Percentiles rank a stretch among this genome's conserved stretches.
phyloP scores from a whole-genome alignment of 2,329 filamentous ascomycete species.

The Coniella vitis region DNA sequence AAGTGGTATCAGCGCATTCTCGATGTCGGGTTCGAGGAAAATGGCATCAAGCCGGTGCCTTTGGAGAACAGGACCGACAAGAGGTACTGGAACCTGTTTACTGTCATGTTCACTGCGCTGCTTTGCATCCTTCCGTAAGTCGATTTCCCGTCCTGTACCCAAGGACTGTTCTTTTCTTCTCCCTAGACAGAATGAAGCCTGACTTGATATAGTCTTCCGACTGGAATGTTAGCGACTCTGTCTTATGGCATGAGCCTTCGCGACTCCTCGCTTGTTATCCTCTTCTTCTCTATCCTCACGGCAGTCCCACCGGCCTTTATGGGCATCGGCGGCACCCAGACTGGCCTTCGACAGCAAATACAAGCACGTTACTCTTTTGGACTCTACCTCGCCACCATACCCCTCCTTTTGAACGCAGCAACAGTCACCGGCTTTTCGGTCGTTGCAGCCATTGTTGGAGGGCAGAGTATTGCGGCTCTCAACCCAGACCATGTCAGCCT shows the following conservation, averaged over 20 bases:
- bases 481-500: constrained; percentile 39
- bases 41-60: constrained; percentile 51
- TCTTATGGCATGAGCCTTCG: constrained; percentile 47
- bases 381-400: constrained; percentile 42
- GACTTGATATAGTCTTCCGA: constrained; percentile 39
- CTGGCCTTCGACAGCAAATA: constrained; percentile 53
- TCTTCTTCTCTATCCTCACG: constrained; percentile 52
- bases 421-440: constrained; percentile 53
- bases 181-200: neutral
- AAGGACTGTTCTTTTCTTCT: too few species aligned
- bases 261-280: constrained; percentile 48
- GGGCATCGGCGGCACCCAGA: constrained; percentile 46
- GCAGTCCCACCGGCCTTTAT: constrained; percentile 48
- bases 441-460: constrained; percentile 49
- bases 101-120: constrained; percentile 53
- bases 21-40: constrained; percentile 42
- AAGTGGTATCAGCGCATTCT: constrained; percentile 37
- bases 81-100: constrained; percentile 50
- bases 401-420: constrained; percentile 48
- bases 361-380: constrained; percentile 56
- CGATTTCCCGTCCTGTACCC: too few species aligned
- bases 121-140: constrained; percentile 52
- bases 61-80: constrained; percentile 46
- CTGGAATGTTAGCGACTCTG: constrained; percentile 51
- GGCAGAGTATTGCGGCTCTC: constrained; percentile 44